These are phyloP conservation scores for Calonectria pauciramosa DNA, from an alignment of 2,329 filamentous ascomycete species.

Conservation along the genomic window DNA sequence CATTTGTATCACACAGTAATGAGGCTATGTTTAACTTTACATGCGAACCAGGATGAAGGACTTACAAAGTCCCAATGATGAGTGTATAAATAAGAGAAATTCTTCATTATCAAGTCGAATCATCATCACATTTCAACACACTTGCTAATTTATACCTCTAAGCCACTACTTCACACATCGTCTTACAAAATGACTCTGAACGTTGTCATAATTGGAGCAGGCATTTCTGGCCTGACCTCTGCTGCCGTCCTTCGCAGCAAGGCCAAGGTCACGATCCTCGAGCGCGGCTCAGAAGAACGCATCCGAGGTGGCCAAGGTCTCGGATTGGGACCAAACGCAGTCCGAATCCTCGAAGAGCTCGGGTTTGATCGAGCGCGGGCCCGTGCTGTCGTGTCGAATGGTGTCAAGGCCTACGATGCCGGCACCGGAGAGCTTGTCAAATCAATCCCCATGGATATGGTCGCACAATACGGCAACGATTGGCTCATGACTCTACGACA, in stretches of 20 bases:
- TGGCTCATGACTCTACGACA: not conserved
- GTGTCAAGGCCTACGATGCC: not conserved
- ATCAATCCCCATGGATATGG: not conserved
- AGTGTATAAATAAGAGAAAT: not conserved
- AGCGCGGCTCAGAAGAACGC: not conserved
- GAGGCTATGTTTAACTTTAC: not conserved
- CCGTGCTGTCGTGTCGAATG: not conserved
- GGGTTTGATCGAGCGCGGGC: not conserved
- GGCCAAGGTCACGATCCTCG: not conserved
- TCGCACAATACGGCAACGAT: not conserved
- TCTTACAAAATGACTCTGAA: not conserved
- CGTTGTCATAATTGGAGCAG: slow-evolving; percentile 1
- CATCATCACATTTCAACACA: not conserved
- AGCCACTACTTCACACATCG: not conserved
- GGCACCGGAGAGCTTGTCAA: not conserved
- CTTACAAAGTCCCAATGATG: not conserved
- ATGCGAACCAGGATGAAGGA: not conserved
- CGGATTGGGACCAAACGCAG: not conserved
- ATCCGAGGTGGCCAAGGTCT: not conserved
- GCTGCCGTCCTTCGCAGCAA: not conserved
- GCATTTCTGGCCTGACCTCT: not conserved
- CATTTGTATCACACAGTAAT: too few relatives aligned
- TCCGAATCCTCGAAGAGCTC: not conserved
- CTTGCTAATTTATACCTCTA: not conserved
- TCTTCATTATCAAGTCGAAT: not conserved